These are phyloP conservation scores for Lactarius pseudohatsudake DNA, from an alignment of 768 basidiomycete species.

Conservation along the genomic window DNA sequence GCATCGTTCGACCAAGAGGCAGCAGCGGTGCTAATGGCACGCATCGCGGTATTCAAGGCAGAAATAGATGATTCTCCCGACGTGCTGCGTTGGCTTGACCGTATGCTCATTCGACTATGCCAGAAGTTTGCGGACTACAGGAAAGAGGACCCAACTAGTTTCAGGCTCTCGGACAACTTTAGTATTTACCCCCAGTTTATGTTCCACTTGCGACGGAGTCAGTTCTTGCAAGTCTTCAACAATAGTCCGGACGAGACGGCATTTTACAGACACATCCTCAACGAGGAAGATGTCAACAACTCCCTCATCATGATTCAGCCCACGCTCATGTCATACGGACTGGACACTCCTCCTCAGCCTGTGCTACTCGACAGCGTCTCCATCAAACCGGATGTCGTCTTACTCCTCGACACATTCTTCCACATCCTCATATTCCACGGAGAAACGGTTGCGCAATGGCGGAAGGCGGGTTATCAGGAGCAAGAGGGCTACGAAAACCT, in stretches of 20 bases:
- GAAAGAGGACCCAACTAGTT: conserved; percentile 95
- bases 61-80: conserved; percentile 98
- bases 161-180: conserved; percentile 92
- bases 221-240: conserved; percentile 99
- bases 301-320: conserved; percentile 99
- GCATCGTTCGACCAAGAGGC: conserved; percentile 98
- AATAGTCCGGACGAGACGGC: conserved; percentile 99
- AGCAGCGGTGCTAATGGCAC: conserved; percentile 95
- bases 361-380: conserved; percentile 96
- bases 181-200: conserved; percentile 99
- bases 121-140: conserved; percentile 99
- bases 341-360: conserved; percentile 88
- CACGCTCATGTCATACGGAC: conserved; percentile 96
- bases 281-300: conserved; percentile 98
- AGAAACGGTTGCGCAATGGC: conserved; percentile 95
- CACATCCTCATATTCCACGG: conserved; percentile 99
- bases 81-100: conserved; percentile 94
- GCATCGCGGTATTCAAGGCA: conserved; percentile 98
- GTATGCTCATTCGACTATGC: conserved; percentile 97
- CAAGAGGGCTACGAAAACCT: conserved; percentile 99
- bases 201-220: conserved; percentile 97
- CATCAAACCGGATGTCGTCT: conserved; percentile 94
- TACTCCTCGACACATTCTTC: conserved; percentile 99
- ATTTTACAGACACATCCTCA: conserved; percentile 95
- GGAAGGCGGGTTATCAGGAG: conserved; percentile 97